Evolutionary conservation across 768 basidiomycete species (phyloP), one percentile per base, ranked within the genome.

Genomic region (Panus rudis): DNA sequence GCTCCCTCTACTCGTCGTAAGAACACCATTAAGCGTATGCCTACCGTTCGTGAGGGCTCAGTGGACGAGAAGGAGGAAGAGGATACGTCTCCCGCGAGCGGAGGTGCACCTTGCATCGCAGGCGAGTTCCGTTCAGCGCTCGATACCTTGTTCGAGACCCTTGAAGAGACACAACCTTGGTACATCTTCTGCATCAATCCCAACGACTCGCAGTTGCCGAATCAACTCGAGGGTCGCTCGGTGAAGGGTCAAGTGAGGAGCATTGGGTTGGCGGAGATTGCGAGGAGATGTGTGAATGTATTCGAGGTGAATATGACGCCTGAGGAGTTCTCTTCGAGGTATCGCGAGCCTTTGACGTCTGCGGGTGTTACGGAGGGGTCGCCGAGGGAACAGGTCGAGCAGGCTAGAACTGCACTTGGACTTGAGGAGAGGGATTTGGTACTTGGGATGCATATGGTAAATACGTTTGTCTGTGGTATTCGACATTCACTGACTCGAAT

Each of bases 181-280:
- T 85, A 81, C 53, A 74, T 96, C 14, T 90, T 94, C 64, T 96
- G 92, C 56, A 64, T 98, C 53, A 92, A 87, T 59, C 92, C 93
- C 4, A 99, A 98, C 58, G 92, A 97, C 65, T 83, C 90, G 20
- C 94, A 94, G 57, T 66, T 97, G 16, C 92, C 93, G 28, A 90
- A 92, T 58, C 93, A 97, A 59, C 68, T 97, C 41, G 94, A 98
- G 67, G 87, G 89, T 10, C 72, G 92, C 34, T 82, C 84, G 30
- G 84, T 97, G 38, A 94, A 92, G 61, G 87, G 88, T 0, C 94
- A 98, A 64, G 83, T 98, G 27, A 73, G 87, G 39, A 84, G 86
- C 43, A 56, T 83, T 20, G 89, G 92, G 0, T 55, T 98, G 52
- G 65, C 81, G 2, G 88, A 91, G 64, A 75, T 97, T 48, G 78